Evolutionary conservation across 2,329 filamentous ascomycete species (phyloP).

Genomic region (Monilinia aucupariae): DNA sequence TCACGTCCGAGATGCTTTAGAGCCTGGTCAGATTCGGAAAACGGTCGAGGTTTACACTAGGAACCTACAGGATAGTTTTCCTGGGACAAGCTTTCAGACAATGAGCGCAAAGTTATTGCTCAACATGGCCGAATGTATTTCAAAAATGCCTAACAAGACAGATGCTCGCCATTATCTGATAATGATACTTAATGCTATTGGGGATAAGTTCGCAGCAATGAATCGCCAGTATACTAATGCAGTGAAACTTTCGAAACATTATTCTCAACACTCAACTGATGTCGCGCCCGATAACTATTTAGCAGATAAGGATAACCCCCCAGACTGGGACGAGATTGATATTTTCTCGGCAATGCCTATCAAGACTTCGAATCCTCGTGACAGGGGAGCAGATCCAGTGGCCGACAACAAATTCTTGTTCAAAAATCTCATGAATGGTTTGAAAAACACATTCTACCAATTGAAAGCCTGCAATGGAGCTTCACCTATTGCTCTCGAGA

Average conservation of each 20-base stretch:
- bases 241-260: slow-evolving; percentile 80
- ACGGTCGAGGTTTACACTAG: slow-evolving; percentile 97
- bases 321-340: slow-evolving; percentile 97
- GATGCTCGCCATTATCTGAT: slow-evolving; percentile 94
- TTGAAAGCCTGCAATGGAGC: slow-evolving; percentile 81
- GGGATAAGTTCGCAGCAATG: slow-evolving; percentile 97
- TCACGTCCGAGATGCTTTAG: slow-evolving; percentile 85
- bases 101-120: slow-evolving; percentile 97
- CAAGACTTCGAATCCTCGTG: slow-evolving; percentile 85
- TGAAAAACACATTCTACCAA: slow-evolving; percentile 96
- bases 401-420: slow-evolving; percentile 97
- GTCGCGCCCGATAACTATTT: slow-evolving; percentile 72
- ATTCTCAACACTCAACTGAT: slow-evolving; percentile 59
- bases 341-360: slow-evolving; percentile 96
- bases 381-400: slow-evolving; percentile 83
- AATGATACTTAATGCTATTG: slow-evolving; percentile 96
- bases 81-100: slow-evolving; percentile 96
- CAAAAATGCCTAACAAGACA: slow-evolving; percentile 85
- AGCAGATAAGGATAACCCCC: slow-evolving; percentile 71
- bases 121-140: slow-evolving; percentile 98
- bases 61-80: slow-evolving; percentile 91
- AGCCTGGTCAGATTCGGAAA: slow-evolving; percentile 84
- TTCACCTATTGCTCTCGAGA: slow-evolving; percentile 65
- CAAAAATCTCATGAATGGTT: slow-evolving; percentile 88
- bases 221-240: slow-evolving; percentile 94